A percentile compares a stretch with the other conserved stretches of the same genome.
phyloP scores from a whole-genome alignment of 2,329 filamentous ascomycete genomes.

The Pezicula rhizophila region DNA sequence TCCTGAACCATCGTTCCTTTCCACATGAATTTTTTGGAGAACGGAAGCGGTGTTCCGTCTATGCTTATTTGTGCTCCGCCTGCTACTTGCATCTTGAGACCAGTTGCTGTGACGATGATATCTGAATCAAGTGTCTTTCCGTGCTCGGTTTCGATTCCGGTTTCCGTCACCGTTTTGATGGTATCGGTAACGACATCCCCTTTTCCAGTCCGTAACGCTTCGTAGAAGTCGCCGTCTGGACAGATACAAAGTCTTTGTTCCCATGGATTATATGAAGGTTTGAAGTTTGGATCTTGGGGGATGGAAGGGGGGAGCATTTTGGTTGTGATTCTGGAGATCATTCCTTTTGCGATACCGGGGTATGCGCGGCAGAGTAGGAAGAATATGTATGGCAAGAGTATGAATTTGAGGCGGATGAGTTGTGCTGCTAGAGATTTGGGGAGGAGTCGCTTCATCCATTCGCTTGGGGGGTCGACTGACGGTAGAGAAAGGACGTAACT shows the following conservation, averaged over 20 bases:
- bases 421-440: constrained; percentile 38
- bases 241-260: constrained; percentile 68
- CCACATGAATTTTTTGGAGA: constrained; percentile 50
- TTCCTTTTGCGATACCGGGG: constrained; percentile 38
- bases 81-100: constrained; percentile 50
- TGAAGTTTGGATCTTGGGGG: constrained; percentile 54
- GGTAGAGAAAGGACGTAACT: constrained; percentile 51
- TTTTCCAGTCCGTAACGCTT: constrained; percentile 36
- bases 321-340: constrained; percentile 39
- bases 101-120: constrained; percentile 62
- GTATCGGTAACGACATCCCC: constrained; percentile 40
- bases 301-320: constrained; percentile 45
- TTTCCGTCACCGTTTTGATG: constrained; percentile 42
- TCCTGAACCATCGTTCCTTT: constrained; percentile 57
- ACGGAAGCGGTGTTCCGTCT: constrained; percentile 43
- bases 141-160: constrained; percentile 40
- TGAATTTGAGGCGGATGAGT: constrained; percentile 41
- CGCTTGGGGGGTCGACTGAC: constrained; percentile 20
- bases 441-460: constrained; percentile 22
- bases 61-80: constrained; percentile 44
- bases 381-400: constrained; percentile 38
- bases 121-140: constrained; percentile 50
- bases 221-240: constrained; percentile 48
- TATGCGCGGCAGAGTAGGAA: constrained; percentile 42
- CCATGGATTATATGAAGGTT: constrained; percentile 57